A percentile compares a stretch with the other conserved stretches of the same genome.
phyloP scores from a whole-genome alignment of 352 stramenopile genomes.

The Phytophthora parvispora region DNA sequence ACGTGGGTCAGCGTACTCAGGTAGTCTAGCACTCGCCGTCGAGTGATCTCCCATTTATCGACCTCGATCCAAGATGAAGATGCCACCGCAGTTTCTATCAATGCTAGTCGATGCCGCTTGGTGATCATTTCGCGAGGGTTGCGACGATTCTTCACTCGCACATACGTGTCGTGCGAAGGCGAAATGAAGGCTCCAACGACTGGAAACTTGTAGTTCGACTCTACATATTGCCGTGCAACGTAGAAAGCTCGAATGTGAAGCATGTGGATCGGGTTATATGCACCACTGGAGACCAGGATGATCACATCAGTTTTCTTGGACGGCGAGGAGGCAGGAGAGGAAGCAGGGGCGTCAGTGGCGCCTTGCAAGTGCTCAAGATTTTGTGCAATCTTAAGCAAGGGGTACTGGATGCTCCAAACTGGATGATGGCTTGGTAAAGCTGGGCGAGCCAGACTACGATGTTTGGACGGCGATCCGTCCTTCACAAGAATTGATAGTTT shows the following conservation, averaged over 20 bases:
- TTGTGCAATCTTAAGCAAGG: conserved; percentile 74
- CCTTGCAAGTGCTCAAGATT: conserved; percentile 61
- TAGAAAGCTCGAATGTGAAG: conserved; percentile 83
- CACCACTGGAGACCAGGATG: conserved; percentile 77
- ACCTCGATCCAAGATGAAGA: conserved; percentile 85
- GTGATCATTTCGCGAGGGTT: conserved; percentile 86
- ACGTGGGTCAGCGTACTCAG: conserved; percentile 80
- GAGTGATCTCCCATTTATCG: conserved; percentile 89
- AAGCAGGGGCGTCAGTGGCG: background rate
- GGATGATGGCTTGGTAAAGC: conserved; percentile 50
- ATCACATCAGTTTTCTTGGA: conserved; percentile 65
- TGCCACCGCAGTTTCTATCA: conserved; percentile 74
- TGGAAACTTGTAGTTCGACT: conserved; percentile 83
- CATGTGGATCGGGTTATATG: conserved; percentile 87
- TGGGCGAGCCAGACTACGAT: conserved; percentile 33
- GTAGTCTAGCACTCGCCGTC: conserved; percentile 78
- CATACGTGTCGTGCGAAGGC: conserved; percentile 79
- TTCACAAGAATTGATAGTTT: conserved; percentile 54
- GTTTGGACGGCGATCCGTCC: conserved; percentile 69
- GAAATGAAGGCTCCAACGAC: conserved; percentile 86
- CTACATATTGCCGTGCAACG: conserved; percentile 79
- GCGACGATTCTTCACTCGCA: conserved; percentile 75
- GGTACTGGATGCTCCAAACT: conserved; percentile 75
- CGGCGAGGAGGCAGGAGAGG: conserved; percentile 25
- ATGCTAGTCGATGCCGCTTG: conserved; percentile 66